Percentiles rank a stretch among this genome's conserved stretches.
These are phyloP conservation scores for Gilbertella persicaria DNA, from an alignment of 371 early-diverging fungal species.

Conservation along the genomic window DNA sequence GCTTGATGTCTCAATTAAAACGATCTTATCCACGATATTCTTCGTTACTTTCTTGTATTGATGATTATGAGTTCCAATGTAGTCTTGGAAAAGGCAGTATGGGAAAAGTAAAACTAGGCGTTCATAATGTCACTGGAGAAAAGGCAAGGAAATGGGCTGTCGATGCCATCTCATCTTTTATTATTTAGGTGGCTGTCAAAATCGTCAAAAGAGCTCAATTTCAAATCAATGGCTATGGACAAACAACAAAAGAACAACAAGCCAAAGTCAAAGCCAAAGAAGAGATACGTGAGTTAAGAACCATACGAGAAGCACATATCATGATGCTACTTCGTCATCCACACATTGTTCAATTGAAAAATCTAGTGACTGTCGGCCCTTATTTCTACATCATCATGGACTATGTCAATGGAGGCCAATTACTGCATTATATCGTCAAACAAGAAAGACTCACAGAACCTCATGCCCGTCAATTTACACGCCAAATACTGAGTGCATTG, in stretches of 20 bases:
- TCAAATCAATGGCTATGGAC: slow-evolving; percentile 18
- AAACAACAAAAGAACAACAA: slow-evolving; percentile 21
- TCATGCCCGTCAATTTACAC: slow-evolving; percentile 85
- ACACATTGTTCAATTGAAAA: slow-evolving; percentile 77
- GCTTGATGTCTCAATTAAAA: slow-evolving; percentile 16
- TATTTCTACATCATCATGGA: slow-evolving; percentile 93
- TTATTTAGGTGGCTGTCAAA: slow-evolving; percentile 38
- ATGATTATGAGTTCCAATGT: slow-evolving; percentile 18
- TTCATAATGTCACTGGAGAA: slow-evolving; percentile 40
- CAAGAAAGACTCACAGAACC: slow-evolving; percentile 87
- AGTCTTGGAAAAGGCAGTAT: slow-evolving; percentile 39
- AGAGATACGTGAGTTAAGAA: slow-evolving; percentile 82
- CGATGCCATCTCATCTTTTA: not conserved
- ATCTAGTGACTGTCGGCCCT: slow-evolving; percentile 78
- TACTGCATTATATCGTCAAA: slow-evolving; percentile 86
- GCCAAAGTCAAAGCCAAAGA: slow-evolving; percentile 36
- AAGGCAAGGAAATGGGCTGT: slow-evolving; percentile 23
- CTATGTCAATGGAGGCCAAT: slow-evolving; percentile 85
- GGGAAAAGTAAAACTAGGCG: slow-evolving; percentile 47
- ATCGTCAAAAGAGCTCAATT: slow-evolving; percentile 42
- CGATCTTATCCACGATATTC: not conserved
- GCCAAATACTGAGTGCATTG: slow-evolving; percentile 90
- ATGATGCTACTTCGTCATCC: slow-evolving; percentile 93
- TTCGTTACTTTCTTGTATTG: slow-evolving; percentile 12
- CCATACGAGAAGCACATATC: slow-evolving; percentile 89